Base-by-base conservation (phyloP, 768 basidiomycete genomes). In the Pisolithus tinctorius region DNA sequence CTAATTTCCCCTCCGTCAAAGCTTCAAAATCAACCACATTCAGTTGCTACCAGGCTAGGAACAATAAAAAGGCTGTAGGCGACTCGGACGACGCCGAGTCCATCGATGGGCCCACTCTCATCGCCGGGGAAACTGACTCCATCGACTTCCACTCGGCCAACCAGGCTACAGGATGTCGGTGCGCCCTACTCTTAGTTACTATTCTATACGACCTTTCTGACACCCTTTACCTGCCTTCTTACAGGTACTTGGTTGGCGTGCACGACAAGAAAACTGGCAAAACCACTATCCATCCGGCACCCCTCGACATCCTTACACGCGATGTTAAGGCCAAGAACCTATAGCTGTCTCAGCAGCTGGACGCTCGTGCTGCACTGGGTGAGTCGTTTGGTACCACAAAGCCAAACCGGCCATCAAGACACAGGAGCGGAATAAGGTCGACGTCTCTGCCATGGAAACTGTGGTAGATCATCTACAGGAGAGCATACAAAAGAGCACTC, bases 361-460 rank as follows among this genome's bases (percentile, higher is more conserved):
- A 83, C 46, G 85, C 84, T 14, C 78, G 84, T 39, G 88, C 80
- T 49, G 75, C 80, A n/a, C 79, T 99, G 1, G 93, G 95, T 30
- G 86, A 93, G 65, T 81, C 88, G 1, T 99, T 99, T 57, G 95
- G 95, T 20, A 95, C 93, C 25, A 90, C 93, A 71, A 98, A 96
- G 65, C 93, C 42, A 87, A 91, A 66, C 80, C 82, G 9, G 83
- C 82, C 27, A 93, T 97, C 62, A 80, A 80, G 48, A 86, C 92
- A 4, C 80, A 79, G 48, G 93, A 94, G 68, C 80, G 95, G 56
- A 95, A 94, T 70, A 84, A 83, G 65, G 84, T 99, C 36, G 93
- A 96, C 70, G 82, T 88, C 17, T 73, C 76, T 52, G 91, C 92
- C 2, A 94, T 96, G 88, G 80, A 88, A 64, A 81, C 81, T 8